These are phyloP conservation scores for Rhodotorula paludigena DNA, from an alignment of 768 basidiomycete genomes.

Conservation along the genomic window DNA sequence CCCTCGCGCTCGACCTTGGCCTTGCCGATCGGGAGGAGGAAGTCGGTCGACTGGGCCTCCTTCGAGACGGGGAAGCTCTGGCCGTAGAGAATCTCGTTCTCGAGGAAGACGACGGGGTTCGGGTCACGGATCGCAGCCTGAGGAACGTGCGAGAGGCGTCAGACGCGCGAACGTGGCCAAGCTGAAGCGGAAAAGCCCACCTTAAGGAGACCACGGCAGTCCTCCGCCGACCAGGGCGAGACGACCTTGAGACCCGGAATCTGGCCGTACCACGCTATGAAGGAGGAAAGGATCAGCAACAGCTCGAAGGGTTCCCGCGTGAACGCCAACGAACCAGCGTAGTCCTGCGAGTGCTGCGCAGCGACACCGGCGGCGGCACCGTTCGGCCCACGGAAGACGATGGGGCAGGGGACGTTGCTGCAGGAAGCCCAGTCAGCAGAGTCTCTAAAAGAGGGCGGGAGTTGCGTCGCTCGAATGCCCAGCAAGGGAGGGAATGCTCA, in stretches of 20 bases:
- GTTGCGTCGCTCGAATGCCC: too few relatives aligned
- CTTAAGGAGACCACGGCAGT: conserved; percentile 97
- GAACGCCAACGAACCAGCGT: conserved; percentile 72
- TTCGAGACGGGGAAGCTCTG: conserved; percentile 91
- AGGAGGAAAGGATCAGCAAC: neutral
- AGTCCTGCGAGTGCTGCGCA: conserved; percentile 97
- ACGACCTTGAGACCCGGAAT: conserved; percentile 96
- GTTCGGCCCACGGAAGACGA: conserved; percentile 99
- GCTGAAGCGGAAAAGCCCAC: conserved; percentile 48
- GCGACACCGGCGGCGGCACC: conserved; percentile 95
- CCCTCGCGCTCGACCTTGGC: conserved; percentile 92
- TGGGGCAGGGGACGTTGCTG: conserved; percentile 66
- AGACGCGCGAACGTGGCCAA: too few relatives aligned
- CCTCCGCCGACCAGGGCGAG: conserved; percentile 96
- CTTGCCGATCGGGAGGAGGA: conserved; percentile 93
- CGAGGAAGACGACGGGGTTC: conserved; percentile 96
- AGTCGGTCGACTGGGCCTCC: conserved; percentile 92
- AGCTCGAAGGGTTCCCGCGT: accelerated
- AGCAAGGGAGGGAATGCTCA: conserved; percentile 53
- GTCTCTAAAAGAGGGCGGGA: neutral
- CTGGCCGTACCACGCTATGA: conserved; percentile 46
- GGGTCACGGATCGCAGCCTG: conserved; percentile 96
- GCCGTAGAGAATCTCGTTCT: conserved; percentile 99
- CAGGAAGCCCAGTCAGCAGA: too few relatives aligned
- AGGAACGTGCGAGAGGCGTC: neutral